These are phyloP conservation scores for Fusarium albosuccineum DNA, from an alignment of 2,329 filamentous ascomycete genomes.

Conservation along the genomic window DNA sequence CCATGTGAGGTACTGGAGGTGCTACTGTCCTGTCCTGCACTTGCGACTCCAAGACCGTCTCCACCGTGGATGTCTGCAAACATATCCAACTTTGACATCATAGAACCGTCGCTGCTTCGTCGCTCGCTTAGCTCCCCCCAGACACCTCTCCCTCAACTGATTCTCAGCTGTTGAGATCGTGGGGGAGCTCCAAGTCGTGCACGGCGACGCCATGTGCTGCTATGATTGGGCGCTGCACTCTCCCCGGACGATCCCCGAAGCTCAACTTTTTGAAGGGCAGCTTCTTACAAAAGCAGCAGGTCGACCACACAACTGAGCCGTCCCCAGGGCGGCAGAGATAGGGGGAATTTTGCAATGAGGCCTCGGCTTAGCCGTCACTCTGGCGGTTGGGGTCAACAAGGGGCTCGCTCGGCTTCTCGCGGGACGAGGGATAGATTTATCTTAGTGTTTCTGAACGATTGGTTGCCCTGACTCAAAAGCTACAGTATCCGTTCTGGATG, in stretches of 20 bases:
- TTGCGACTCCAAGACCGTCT: background rate
- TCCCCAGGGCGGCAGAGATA: conserved; percentile 9
- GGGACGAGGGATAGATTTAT: conserved; percentile 22
- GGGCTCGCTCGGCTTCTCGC: conserved; percentile 37
- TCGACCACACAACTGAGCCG: conserved; percentile 13
- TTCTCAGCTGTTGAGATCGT: conserved; percentile 8
- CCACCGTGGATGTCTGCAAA: background rate
- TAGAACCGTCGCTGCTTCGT: conserved; percentile 3
- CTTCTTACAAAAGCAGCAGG: conserved; percentile 31
- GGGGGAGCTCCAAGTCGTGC: conserved; percentile 10
- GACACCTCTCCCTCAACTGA: background rate
- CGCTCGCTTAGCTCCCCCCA: background rate
- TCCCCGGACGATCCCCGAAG: conserved; percentile 33
- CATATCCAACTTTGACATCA: conserved; percentile 4
- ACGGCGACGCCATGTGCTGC: conserved; percentile 10
- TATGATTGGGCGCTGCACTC: conserved; percentile 10
- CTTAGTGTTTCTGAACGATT: conserved; percentile 36
- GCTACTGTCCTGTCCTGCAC: too few relatives aligned
- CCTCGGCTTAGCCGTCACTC: conserved; percentile 16
- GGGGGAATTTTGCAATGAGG: conserved; percentile 8
- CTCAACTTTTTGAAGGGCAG: conserved; percentile 12
- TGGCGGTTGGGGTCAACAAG: conserved; percentile 39
- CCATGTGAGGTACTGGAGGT: background rate
- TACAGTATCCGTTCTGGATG: conserved; percentile 41
- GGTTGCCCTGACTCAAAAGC: conserved; percentile 40